Conservation (phyloP, 805 yeast genomes). For the Lachancea fermentati region DNA sequence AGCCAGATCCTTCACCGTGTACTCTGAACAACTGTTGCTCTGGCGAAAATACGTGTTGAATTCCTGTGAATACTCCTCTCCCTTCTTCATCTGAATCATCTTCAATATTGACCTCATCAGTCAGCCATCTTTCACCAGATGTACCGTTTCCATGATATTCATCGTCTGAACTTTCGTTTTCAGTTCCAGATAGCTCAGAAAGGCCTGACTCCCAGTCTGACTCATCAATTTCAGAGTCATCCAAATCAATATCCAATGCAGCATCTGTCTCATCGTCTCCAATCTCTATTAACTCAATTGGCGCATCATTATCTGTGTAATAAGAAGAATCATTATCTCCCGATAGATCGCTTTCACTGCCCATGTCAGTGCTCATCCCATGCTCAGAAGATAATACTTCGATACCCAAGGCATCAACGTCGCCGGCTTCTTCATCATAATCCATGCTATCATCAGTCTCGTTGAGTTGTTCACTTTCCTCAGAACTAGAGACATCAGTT, state of each 20-base stretch:
- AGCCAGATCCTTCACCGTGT: constrained; percentile 11
- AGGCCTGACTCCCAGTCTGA: constrained; percentile 35
- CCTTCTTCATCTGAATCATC: constrained; percentile 30
- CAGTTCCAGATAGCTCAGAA: constrained; percentile 30
- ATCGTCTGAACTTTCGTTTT: constrained; percentile 24
- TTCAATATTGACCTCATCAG: constrained; percentile 28
- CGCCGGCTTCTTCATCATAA: constrained; percentile 16
- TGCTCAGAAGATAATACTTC: background rate
- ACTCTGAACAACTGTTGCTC: constrained; percentile 29
- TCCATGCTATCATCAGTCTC: constrained; percentile 18
- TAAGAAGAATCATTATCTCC: constrained; percentile 10
- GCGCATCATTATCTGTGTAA: constrained; percentile 8
- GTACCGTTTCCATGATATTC: constrained; percentile 11
- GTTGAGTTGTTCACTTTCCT: constrained; percentile 15
- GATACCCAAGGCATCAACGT: background rate
- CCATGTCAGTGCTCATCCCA: constrained; percentile 3
- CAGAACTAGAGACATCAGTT: constrained; percentile 19
- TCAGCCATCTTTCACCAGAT: constrained; percentile 24
- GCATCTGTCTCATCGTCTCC: constrained; percentile 29
- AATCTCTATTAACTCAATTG: constrained; percentile 18
- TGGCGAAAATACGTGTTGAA: constrained; percentile 29
- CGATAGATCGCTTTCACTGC: constrained; percentile 26
- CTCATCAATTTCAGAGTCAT: constrained; percentile 30
- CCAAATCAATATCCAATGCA: constrained; percentile 31
- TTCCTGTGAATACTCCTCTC: constrained; percentile 30